phyloP scores from a whole-genome alignment of 805 yeast species.

The Priceomyces fermenticarens region DNA sequence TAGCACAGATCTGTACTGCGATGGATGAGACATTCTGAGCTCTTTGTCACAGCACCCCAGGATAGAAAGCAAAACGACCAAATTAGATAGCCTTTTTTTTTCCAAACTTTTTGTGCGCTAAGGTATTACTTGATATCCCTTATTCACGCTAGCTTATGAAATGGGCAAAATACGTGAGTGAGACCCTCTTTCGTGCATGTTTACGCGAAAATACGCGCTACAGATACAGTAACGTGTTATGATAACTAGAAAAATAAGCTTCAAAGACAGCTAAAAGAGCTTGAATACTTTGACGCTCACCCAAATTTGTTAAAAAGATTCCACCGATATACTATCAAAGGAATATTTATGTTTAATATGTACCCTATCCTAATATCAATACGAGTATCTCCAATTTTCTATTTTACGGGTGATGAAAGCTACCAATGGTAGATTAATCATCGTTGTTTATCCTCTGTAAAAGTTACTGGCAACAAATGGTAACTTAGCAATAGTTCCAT shows the following conservation, averaged over 20 bases:
- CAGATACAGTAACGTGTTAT: too few relatives aligned
- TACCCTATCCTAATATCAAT: too few relatives aligned
- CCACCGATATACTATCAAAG: too few relatives aligned
- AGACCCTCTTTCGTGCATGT: too few relatives aligned
- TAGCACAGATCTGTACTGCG: conserved; percentile 17
- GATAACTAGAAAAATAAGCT: not conserved
- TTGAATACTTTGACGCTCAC: too few relatives aligned
- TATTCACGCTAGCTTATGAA: not conserved
- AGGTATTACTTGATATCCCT: not conserved
- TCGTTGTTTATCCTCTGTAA: conserved; percentile 42
- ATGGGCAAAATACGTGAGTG: too few relatives aligned
- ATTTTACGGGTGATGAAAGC: too few relatives aligned
- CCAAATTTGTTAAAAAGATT: too few relatives aligned
- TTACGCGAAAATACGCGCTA: too few relatives aligned
- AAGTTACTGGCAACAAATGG: conserved; percentile 81
- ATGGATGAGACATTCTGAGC: conserved; percentile 13
- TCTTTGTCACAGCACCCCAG: not conserved
- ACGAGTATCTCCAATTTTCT: too few relatives aligned
- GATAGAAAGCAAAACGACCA: not conserved
- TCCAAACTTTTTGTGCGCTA: too few relatives aligned
- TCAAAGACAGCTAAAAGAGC: not conserved
- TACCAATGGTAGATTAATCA: not conserved
- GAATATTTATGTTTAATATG: too few relatives aligned
- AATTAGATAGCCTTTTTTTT: not conserved
- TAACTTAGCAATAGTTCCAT: conserved; percentile 72